A percentile compares a stretch with the other conserved stretches of the same genome.
Evolutionary conservation across 768 basidiomycete species (phyloP).

Genomic region (Lanmaoa pseudosensibilis): DNA sequence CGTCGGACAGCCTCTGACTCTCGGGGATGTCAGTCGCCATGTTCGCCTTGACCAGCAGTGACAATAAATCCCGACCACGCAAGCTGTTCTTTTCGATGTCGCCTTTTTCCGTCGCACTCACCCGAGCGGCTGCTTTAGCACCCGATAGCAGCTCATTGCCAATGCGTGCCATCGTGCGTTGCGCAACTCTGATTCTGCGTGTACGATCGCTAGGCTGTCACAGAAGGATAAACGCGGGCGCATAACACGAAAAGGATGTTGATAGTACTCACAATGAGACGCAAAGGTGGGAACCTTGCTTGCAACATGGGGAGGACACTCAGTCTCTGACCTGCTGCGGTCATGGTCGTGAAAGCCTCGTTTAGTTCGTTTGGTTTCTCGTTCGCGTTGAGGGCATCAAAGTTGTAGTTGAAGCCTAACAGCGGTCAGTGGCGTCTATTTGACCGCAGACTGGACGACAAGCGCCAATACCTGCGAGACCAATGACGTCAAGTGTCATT

Average conservation of each 20-base stretch:
- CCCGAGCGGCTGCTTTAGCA: conserved; percentile 6
- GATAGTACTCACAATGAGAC: conserved; percentile 37
- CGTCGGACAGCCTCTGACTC: conserved; percentile 54
- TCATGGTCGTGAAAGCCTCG: conserved; percentile 32
- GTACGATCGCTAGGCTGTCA: conserved; percentile 24
- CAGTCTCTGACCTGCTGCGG: conserved; percentile 1
- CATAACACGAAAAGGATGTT: not conserved
- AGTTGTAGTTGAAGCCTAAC: conserved; percentile 40
- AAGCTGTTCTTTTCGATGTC: conserved; percentile 32
- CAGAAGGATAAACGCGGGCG: not conserved
- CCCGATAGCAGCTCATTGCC: conserved; percentile 46
- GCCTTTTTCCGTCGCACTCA: conserved; percentile 15
- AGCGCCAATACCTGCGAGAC: conserved; percentile 29
- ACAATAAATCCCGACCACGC: no score
- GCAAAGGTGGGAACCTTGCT: conserved; percentile 36
- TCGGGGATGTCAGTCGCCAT: conserved; percentile 52
- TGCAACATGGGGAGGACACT: conserved; percentile 34
- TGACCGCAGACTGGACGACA: not conserved
- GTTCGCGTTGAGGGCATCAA: conserved; percentile 30
- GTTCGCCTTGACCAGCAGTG: no score
- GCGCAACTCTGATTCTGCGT: conserved; percentile 27
- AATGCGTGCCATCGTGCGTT: conserved; percentile 47
- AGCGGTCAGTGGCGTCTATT: not conserved
- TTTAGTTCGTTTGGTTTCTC: conserved; percentile 30
- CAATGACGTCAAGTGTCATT: conserved; percentile 37